phyloP scores from a whole-genome alignment of 2,329 filamentous ascomycete species.

The Trichoderma koningii region DNA sequence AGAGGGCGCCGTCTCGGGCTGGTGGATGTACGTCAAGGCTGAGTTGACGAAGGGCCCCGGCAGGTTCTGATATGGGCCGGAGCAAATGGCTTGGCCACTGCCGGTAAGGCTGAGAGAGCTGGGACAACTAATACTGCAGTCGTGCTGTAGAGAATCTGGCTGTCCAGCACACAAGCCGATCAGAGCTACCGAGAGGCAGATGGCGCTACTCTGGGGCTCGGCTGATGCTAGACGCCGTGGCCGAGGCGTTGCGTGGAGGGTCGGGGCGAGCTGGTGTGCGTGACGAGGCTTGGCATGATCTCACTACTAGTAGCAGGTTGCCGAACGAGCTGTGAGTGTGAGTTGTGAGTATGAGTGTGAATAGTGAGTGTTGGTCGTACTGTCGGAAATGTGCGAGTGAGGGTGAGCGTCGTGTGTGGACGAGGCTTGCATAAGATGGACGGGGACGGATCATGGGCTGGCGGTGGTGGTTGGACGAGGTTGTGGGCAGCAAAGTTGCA shows the following conservation, averaged over 20 bases:
- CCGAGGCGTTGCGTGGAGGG: constrained; percentile 11
- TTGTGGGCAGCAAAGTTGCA: too few species aligned
- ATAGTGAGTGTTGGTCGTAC: background rate
- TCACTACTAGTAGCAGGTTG: background rate
- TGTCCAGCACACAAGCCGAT: constrained; percentile 14
- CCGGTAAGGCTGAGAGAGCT: constrained; percentile 22
- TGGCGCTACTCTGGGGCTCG: constrained; percentile 9
- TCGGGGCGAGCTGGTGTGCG: background rate
- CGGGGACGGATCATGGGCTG: too few species aligned
- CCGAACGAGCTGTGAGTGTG: background rate
- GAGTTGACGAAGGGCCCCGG: background rate
- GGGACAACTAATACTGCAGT: background rate
- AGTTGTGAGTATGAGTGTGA: too few species aligned
- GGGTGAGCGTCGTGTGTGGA: background rate
- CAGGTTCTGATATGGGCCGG: background rate
- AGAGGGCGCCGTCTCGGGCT: constrained; percentile 1
- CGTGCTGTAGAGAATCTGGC: background rate
- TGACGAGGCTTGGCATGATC: constrained; percentile 14
- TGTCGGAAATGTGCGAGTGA: too few species aligned
- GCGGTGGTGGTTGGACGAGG: too few species aligned
- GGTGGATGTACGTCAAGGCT: constrained; percentile 2
- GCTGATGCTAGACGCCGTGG: background rate
- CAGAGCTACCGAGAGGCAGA: constrained; percentile 17
- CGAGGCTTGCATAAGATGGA: background rate
- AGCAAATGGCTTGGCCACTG: constrained; percentile 12